Evolutionary conservation across 257 asterid species (phyloP), one percentile per base, ranked within the genome.

Genomic region (Primulina huaijiensis): DNA sequence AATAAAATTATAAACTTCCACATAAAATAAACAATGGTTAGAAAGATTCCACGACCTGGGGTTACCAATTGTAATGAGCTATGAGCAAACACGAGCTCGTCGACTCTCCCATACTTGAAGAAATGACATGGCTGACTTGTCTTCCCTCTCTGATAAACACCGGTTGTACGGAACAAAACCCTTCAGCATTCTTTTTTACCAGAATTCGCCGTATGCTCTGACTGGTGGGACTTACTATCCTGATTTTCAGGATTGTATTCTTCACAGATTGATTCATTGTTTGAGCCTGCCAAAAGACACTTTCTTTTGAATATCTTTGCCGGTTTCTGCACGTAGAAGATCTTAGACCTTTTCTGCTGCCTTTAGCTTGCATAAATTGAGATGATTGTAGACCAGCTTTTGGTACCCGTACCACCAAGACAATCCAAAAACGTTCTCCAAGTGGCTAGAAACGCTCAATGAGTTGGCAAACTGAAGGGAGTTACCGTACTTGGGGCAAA

Each of bases 141-240:
- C 81, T 14, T 87, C 87, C 72, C 88, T 79, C 82, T 85, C 86
- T 1, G 88, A 76, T 64, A 82, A 69, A 70, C 94, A 88, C 68
- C 90, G 68, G 66, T 90, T 86, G 74, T 86, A 88, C 4, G 97
- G 97, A 17, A 79, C 83, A 72, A 88, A 90, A 35, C 94, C 97
- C 79, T 78, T 88, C 21, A 64, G 34, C 57, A 65, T 62, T 71
- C 67, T 12, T 53, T 71, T 27, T 60, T 77, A 75, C 65, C 50
- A 17, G 69, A 29, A 34, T 33, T 69, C 2, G 66, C 46, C 19
- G 27, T 1, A 23, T 52, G 43, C 60, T 75, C 78, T 1, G 83
- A 81, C 58, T 82, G 82, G 9, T 52, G 67, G n/a, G 62, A 74
- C 23, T 73, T 71, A 29, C 63, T 67, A 8, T 40, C 80, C 14